Evolutionary conservation across 2,329 filamentous ascomycete species (phyloP).

Genomic region (Beauveria sp.): DNA sequence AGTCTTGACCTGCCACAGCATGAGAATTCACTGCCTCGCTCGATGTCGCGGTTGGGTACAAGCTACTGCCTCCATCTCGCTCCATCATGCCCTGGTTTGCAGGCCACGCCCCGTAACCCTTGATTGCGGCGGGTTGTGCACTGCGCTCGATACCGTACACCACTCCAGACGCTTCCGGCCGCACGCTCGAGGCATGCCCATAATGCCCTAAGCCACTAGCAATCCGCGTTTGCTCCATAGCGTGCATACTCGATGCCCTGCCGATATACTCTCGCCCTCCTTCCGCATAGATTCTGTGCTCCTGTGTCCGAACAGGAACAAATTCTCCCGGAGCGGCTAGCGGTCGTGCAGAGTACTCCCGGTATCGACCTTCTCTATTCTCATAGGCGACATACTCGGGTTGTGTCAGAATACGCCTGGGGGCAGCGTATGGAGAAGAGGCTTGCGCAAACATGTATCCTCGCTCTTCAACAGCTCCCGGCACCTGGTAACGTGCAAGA

Average conservation of each 20-base stretch:
- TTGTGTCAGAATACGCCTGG: conserved; percentile 54
- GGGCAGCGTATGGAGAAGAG: conserved; percentile 42
- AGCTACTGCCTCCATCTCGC: neutral
- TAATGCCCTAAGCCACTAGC: conserved; percentile 33
- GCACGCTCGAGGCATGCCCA: conserved; percentile 36
- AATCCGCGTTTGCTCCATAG: conserved; percentile 37
- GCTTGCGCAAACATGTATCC: conserved; percentile 41
- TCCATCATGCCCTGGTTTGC: neutral
- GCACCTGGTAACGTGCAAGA: conserved; percentile 40
- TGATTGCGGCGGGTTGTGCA: neutral
- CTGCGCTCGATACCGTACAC: conserved; percentile 1
- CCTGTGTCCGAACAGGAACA: conserved; percentile 37
- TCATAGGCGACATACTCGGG: conserved; percentile 48
- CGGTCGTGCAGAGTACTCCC: conserved; percentile 50
- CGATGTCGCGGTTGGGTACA: neutral
- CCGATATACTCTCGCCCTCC: conserved; percentile 45
- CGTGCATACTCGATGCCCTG: conserved; percentile 52
- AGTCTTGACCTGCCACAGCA: neutral
- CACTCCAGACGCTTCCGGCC: conserved; percentile 25
- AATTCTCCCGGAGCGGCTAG: conserved; percentile 37
- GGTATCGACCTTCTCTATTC: conserved; percentile 46
- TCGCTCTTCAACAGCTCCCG: conserved; percentile 43
- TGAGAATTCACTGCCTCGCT: neutral
- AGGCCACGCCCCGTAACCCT: conserved; percentile 1
- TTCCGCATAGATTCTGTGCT: conserved; percentile 37